Evolutionary conservation across 1,284 basidiomycete genomes (phyloP), one percentile per base, ranked within the genome.

Genomic region (Ustilago esculenta): DNA sequence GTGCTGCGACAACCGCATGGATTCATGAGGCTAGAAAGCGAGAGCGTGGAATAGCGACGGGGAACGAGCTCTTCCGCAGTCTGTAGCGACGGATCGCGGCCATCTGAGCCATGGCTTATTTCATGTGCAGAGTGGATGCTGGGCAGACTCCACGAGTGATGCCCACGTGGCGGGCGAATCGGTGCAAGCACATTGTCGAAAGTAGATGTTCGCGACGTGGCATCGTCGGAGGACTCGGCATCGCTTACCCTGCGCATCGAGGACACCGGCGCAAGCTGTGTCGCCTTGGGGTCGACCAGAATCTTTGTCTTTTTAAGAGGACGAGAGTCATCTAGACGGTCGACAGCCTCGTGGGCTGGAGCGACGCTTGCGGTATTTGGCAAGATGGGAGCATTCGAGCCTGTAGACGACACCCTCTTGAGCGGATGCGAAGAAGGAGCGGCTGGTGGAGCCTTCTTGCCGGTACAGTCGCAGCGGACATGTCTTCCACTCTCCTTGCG

Each of bases 11-110:
- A 77, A 9, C 50, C 56, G 34, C 76, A 76, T 9, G 76, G 76
- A 24, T 77, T 77, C 55, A 77, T 72, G 27, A 77, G 56, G 23
- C 55, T 68, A 9, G 70, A 68, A 3, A 77, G 71, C 21, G 72
- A 74, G 6, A 74, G 60, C 11, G 72, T 69, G 11, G 65, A 54
- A 20, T 41, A 44, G 8, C 59, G 54, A 23, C 54, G 50, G 32
- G 49, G 50, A 6, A 18, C 17, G 2, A 17, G 12, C 9, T 50
- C 35, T 11, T 52, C 35, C 4, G 23, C 18, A 3, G 37, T 4
- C 14, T 20, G 42, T 0, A 36, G 36, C 5, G 12, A 18, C 5
- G 34, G 14, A 25, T 7, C 20, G 12, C 11, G 35, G 27, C 8
- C 23, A 4, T 37, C 23, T 10, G 17, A 14, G 17, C 17, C 32